A percentile compares a stretch with the other conserved stretches of the same genome.
These are phyloP conservation scores for Rhodotorula sp. DNA, from an alignment of 1,284 basidiomycete species.

Conservation along the genomic window DNA sequence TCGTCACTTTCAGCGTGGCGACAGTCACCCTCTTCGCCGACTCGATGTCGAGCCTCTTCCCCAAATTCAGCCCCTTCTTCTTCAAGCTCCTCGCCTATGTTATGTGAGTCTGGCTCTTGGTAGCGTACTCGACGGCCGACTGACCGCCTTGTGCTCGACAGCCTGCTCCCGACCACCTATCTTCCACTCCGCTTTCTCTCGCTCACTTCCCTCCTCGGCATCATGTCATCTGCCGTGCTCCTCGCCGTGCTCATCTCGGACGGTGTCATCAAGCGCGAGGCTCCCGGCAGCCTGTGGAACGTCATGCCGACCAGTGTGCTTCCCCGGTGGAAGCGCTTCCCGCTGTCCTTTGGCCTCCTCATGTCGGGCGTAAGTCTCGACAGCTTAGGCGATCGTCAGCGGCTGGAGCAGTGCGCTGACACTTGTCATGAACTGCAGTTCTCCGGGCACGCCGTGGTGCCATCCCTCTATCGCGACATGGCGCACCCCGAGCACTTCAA, in stretches of 20 bases:
- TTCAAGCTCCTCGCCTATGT: constrained; percentile 75
- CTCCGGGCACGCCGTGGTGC: constrained; percentile 89
- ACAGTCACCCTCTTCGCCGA: constrained; percentile 84
- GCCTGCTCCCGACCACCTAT: constrained; percentile 78
- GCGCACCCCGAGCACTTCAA: constrained; percentile 76
- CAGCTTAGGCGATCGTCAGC: not conserved
- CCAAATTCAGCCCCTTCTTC: constrained; percentile 64
- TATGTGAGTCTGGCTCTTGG: constrained; percentile 58
- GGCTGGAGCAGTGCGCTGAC: too few species aligned
- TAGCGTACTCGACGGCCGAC: not conserved
- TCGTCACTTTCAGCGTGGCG: constrained; percentile 59
- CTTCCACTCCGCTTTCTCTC: constrained; percentile 80
- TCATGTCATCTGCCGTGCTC: constrained; percentile 74
- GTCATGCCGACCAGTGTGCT: constrained; percentile 70
- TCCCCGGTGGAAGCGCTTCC: constrained; percentile 59
- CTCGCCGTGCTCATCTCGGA: constrained; percentile 80
- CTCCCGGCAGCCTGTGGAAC: constrained; percentile 78
- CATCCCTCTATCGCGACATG: constrained; percentile 89
- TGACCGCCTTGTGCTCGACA: constrained; percentile 45
- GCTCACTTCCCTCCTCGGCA: constrained; percentile 76
- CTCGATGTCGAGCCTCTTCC: constrained; percentile 72
- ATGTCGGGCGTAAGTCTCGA: constrained; percentile 78
- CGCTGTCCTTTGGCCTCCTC: constrained; percentile 77
- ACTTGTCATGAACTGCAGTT: constrained; percentile 58
- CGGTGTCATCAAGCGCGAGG: constrained; percentile 72